Conservation (phyloP, 1,139 yeast genomes). For the Yamadazyma diospyri region DNA sequence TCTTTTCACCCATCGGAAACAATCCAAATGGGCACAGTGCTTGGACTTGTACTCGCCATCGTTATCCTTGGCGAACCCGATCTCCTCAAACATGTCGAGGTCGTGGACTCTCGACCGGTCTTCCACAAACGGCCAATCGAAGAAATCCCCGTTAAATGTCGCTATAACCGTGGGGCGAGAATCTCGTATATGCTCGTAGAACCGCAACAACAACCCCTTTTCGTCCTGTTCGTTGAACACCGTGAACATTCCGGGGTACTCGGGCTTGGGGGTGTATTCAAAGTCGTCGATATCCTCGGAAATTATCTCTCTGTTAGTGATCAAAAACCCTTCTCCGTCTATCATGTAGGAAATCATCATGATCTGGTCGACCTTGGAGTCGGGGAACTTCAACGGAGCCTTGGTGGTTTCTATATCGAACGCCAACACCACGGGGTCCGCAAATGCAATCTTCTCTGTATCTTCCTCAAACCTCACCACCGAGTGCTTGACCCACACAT, state of each 20-base stretch:
- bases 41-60: slow-evolving; percentile 94
- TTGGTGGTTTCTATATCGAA: slow-evolving; percentile 98
- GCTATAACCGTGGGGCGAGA: slow-evolving; percentile 92
- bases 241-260: slow-evolving; percentile 85
- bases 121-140: slow-evolving; percentile 99
- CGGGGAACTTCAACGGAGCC: slow-evolving; percentile 95
- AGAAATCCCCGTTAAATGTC: slow-evolving; percentile 96
- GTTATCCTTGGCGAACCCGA: slow-evolving; percentile 85
- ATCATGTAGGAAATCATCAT: slow-evolving; percentile 99
- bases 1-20: slow-evolving; percentile 98
- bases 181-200: slow-evolving; percentile 88
- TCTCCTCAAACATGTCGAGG: slow-evolving; percentile 85
- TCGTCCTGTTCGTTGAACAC: slow-evolving; percentile 91
- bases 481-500: slow-evolving; percentile 64
- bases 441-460: slow-evolving; percentile 80
- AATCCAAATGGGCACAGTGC: slow-evolving; percentile 96
- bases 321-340: slow-evolving; percentile 93
- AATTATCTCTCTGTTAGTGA: slow-evolving; percentile 91
- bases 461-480: slow-evolving; percentile 57
- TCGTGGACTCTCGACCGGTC: slow-evolving; percentile 81
- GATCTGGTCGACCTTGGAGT: slow-evolving; percentile 83
- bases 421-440: slow-evolving; percentile 95
- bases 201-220: slow-evolving; percentile 63
- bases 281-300: slow-evolving; percentile 94
- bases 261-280: slow-evolving; percentile 96